phyloP scores from a whole-genome alignment of 805 yeast species.

The Saccharomycopsis capsularis region DNA sequence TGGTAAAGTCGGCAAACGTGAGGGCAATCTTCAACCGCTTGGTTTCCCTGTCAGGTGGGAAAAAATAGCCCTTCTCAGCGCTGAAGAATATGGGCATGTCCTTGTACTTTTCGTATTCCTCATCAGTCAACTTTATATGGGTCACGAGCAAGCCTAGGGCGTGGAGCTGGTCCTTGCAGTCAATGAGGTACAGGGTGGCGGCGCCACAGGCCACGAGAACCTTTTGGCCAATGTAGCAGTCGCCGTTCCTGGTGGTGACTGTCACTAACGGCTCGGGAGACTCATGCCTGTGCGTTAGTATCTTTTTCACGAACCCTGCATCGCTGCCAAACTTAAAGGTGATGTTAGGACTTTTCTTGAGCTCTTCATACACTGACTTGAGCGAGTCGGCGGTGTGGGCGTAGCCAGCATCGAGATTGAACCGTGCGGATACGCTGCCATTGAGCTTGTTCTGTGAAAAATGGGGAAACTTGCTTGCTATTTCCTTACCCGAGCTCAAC shows the following conservation, averaged over 20 bases:
- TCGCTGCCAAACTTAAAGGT: conserved; percentile 1
- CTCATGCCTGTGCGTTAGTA: not conserved
- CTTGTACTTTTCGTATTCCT: conserved; percentile 32
- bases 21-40: conserved; percentile 32
- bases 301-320: conserved; percentile 1
- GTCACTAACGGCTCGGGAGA: not conserved
- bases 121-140: conserved; percentile 32
- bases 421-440: conserved; percentile 26
- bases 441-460: conserved; percentile 26
- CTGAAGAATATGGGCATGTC: conserved; percentile 38
- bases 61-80: conserved; percentile 38
- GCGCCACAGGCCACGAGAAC: conserved; percentile 30
- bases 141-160: conserved; percentile 35
- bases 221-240: conserved; percentile 28
- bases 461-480: conserved; percentile 28
- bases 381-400: conserved; percentile 38
- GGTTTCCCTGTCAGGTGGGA: conserved; percentile 39
- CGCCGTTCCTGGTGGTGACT: conserved; percentile 23
- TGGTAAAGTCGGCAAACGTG: conserved; percentile 27
- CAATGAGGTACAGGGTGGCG: conserved; percentile 26
- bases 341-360: not conserved
- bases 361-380: conserved; percentile 4
- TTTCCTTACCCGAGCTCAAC: conserved; percentile 28
- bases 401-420: conserved; percentile 38
- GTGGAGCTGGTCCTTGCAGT: conserved; percentile 28